Percentiles rank a stretch among this genome's conserved stretches.
These are phyloP conservation scores for Halocafeteria seosinensis DNA, from an alignment of 108 stramenopile species.

Conservation along the genomic window DNA sequence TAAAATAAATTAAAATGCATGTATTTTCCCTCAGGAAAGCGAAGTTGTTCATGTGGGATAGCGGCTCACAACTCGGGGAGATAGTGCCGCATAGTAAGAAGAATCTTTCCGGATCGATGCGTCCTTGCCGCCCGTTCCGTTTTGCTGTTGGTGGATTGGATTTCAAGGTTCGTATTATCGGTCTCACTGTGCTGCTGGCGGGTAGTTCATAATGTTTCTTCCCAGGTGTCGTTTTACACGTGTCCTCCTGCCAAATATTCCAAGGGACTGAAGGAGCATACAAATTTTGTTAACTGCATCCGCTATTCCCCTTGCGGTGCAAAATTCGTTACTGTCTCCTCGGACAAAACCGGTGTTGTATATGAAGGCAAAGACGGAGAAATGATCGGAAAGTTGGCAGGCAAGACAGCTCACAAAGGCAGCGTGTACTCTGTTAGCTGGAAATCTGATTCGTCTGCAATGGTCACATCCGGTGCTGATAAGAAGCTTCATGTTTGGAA, in stretches of 20 bases:
- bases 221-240: no score
- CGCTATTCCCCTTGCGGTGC: conserved; percentile 61
- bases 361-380: conserved; percentile 58
- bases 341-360: conserved; percentile 56
- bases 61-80: neutral
- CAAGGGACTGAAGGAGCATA: conserved; percentile 40
- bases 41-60: neutral
- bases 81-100: neutral
- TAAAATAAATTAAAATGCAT: no score
- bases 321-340: conserved; percentile 48
- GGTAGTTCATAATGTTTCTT: no score
- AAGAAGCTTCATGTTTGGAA: neutral
- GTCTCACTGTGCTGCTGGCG: no score
- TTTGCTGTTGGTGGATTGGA: neutral
- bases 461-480: neutral
- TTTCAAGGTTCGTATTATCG: neutral
- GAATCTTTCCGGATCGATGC: neutral
- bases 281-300: conserved; percentile 54
- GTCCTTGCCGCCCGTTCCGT: neutral
- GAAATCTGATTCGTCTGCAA: neutral
- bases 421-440: neutral
- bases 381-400: conserved; percentile 8
- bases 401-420: neutral
- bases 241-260: conserved; percentile 78
- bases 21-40: no score